phyloP scores from a whole-genome alignment of 371 early-diverging fungal genomes.

The Mucor saturninus region DNA sequence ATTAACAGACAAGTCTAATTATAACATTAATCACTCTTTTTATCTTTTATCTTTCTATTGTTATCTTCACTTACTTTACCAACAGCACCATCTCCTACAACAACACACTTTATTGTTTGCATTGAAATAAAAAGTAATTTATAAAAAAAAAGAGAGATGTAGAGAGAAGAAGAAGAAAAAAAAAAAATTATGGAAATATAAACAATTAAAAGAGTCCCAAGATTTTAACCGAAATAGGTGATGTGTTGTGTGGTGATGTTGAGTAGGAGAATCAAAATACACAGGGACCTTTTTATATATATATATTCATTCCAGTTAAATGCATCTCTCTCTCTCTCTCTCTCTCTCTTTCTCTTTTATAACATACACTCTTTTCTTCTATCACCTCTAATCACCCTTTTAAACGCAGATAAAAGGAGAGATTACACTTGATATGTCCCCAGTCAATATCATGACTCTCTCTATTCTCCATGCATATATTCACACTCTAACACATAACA shows the following conservation, averaged over 20 bases:
- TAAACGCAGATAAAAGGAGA: no score
- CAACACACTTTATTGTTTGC: conserved; percentile 93
- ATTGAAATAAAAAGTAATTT: conserved; percentile 33
- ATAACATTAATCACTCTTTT: background rate
- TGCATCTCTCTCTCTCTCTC: no score
- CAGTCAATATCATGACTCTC: no score
- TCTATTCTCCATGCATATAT: no score
- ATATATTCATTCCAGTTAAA: no score
- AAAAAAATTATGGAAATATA: conserved; percentile 4
- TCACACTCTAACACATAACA: no score
- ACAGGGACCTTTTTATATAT: no score
- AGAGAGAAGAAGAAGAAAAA: background rate
- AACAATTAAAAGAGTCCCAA: conserved; percentile 5
- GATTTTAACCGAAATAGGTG: conserved; percentile 2
- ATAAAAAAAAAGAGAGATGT: background rate
- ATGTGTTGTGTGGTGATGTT: background rate
- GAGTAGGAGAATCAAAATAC: no score
- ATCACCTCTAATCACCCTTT: no score
- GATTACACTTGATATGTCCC: no score
- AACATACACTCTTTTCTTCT: no score
- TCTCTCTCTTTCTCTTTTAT: no score
- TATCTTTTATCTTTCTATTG: background rate
- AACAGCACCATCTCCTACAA: conserved; percentile 99
- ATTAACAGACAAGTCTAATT: conserved; percentile 93
- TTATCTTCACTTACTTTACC: conserved; percentile 76